A percentile compares a stretch with the other conserved stretches of the same genome.
Evolutionary conservation across 2,329 filamentous ascomycete genomes (phyloP).

Genomic region (Colletotrichum sp.): DNA sequence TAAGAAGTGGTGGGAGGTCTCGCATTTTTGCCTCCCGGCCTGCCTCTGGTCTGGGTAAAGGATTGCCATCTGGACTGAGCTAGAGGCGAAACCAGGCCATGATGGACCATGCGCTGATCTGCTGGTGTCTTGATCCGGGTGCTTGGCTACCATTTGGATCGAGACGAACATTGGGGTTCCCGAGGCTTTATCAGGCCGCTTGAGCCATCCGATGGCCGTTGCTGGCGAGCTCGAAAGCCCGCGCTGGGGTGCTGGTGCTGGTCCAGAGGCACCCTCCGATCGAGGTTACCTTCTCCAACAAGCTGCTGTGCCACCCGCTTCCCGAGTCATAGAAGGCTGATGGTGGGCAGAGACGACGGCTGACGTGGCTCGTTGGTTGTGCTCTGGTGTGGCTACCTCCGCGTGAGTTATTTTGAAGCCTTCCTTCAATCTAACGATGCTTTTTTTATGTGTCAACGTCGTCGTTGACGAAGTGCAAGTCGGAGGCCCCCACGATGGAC

Average conservation of each 20-base stretch:
- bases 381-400: neutral
- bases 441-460: neutral
- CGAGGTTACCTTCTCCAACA: neutral
- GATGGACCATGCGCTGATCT: neutral
- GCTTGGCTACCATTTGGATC: neutral
- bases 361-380: constrained; percentile 2
- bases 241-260: neutral
- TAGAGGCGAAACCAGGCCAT: neutral
- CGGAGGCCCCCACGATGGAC: neutral
- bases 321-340: neutral
- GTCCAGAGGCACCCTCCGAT: neutral
- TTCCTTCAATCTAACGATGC: neutral
- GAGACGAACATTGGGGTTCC: neutral
- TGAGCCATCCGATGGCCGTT: neutral
- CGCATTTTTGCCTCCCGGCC: neutral
- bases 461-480: neutral
- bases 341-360: neutral
- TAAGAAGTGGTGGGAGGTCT: neutral
- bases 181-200: neutral
- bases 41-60: neutral
- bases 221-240: neutral
- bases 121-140: neutral
- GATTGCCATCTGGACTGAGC: neutral
- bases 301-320: neutral
- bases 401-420: neutral